Percentiles rank a stretch among this genome's conserved stretches.
Conservation (phyloP, 2,329 filamentous ascomycete genomes). For the Aspergillus flavus region DNA sequence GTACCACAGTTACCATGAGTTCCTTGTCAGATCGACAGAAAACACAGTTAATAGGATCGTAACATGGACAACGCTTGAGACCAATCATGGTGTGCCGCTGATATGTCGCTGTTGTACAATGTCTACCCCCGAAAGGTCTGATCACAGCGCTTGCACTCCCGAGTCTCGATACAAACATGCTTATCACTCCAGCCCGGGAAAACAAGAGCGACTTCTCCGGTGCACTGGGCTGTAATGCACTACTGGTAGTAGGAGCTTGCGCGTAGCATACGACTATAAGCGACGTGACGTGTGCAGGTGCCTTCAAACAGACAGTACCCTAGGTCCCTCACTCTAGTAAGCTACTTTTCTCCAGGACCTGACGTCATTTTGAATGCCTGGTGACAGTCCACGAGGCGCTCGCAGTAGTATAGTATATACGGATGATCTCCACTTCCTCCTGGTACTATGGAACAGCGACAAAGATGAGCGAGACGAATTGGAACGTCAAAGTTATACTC, state of each 20-base stretch:
- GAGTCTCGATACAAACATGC: background rate
- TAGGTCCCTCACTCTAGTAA: background rate
- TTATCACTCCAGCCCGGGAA: background rate
- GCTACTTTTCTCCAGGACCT: background rate
- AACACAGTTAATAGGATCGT: no score
- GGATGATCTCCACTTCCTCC: background rate
- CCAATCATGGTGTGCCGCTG: background rate
- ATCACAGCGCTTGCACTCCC: background rate
- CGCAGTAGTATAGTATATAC: background rate
- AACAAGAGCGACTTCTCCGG: no score
- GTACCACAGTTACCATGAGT: background rate
- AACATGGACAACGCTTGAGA: background rate
- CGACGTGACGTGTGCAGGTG: background rate
- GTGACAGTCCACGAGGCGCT: background rate
- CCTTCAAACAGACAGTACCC: background rate
- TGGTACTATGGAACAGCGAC: background rate
- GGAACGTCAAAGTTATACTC: background rate
- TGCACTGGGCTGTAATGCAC: background rate
- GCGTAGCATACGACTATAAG: background rate
- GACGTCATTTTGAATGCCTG: background rate
- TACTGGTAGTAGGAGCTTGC: background rate
- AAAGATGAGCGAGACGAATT: background rate
- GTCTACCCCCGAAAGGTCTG: background rate
- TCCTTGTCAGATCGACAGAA: background rate
- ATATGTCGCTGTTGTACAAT: constrained; percentile 2